These are phyloP conservation scores for Penicillium sp. DNA, from an alignment of 2,329 filamentous ascomycete species.

Conservation along the genomic window DNA sequence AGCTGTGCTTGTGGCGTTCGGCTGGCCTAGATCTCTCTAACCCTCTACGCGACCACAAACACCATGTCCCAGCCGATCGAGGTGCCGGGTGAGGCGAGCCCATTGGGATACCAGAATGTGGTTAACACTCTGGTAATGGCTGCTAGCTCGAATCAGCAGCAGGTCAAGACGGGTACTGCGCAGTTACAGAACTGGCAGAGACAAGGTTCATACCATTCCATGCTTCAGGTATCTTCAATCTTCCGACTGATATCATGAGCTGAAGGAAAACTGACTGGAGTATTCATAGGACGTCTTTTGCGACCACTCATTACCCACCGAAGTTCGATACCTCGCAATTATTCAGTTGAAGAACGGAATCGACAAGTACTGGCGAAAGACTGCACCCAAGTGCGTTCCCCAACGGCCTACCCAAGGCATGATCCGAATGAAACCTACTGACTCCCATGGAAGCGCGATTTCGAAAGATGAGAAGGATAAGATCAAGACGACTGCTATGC, in stretches of 20 bases:
- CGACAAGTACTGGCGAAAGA: constrained; percentile 89
- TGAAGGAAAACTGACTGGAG: neutral
- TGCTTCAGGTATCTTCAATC: constrained; percentile 60
- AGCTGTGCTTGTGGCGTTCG: neutral
- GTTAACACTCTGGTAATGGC: constrained; percentile 65
- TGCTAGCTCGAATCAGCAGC: constrained; percentile 63
- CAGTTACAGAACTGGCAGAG: constrained; percentile 74
- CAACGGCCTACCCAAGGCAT: neutral
- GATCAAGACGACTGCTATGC: constrained; percentile 74
- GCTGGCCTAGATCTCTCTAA: neutral
- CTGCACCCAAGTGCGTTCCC: constrained; percentile 62
- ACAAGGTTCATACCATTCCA: constrained; percentile 65
- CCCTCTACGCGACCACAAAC: neutral
- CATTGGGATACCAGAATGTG: constrained; percentile 64
- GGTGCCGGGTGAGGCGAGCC: constrained; percentile 77
- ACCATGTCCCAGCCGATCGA: constrained; percentile 58
- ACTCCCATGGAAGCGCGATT: constrained; percentile 52
- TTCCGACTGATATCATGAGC: neutral
- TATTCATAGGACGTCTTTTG: constrained; percentile 70
- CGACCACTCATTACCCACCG: constrained; percentile 71
- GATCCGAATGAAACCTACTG: constrained; percentile 11
- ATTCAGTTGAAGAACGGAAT: constrained; percentile 97
- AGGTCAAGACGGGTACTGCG: constrained; percentile 65
- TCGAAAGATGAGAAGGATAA: constrained; percentile 69
- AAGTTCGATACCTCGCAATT: constrained; percentile 83